Conservation (phyloP, 192 early-diverging fungal genomes). For the Coemansia sp. region DNA sequence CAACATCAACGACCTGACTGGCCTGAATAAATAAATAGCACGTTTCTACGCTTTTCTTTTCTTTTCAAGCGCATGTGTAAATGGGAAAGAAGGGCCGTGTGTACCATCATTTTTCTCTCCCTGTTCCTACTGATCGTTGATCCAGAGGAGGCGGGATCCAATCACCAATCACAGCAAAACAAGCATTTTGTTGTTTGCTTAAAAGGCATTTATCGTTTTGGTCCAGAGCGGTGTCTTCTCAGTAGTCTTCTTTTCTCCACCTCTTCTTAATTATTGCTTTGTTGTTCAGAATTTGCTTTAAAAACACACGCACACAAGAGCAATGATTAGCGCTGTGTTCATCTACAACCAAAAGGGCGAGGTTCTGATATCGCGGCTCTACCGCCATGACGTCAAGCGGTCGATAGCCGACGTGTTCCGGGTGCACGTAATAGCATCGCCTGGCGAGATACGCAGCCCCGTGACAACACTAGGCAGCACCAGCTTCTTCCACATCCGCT, state of each 20-base stretch:
- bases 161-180: too few species aligned
- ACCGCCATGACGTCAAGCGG: slow-evolving; percentile 96
- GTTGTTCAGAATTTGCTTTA: neutral
- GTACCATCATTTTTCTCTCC: too few species aligned
- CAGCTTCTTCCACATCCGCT: slow-evolving; percentile 94
- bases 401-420: slow-evolving; percentile 95
- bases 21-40: slow-evolving; percentile 8
- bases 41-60: too few species aligned
- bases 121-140: too few species aligned
- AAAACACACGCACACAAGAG: neutral
- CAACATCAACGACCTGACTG: slow-evolving; percentile 48
- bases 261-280: neutral
- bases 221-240: too few species aligned
- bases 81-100: too few species aligned
- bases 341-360: slow-evolving; percentile 99
- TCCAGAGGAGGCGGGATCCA: too few species aligned
- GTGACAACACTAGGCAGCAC: slow-evolving; percentile 88
- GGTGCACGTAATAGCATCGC: slow-evolving; percentile 93
- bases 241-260: neutral
- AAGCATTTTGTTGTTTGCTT: too few species aligned
- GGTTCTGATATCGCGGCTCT: slow-evolving; percentile 94
- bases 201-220: too few species aligned
- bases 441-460: slow-evolving; percentile 75
- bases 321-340: slow-evolving; percentile 93
- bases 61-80: too few species aligned